These are phyloP conservation scores for Dipteronia sinensis DNA, from an alignment of 345 rosid genomes.

Conservation along the genomic window DNA sequence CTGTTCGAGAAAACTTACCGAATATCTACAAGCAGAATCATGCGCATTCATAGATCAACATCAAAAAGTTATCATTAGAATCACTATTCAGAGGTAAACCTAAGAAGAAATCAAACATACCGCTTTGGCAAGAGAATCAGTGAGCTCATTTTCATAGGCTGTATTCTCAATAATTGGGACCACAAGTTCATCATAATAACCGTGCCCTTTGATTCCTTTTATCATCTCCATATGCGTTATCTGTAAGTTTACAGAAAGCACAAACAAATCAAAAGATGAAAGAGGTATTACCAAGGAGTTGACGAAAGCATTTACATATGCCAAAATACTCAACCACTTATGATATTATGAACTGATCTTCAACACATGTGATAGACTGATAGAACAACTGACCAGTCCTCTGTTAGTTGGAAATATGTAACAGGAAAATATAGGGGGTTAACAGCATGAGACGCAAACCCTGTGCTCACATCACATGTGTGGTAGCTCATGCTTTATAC, in stretches of 20 bases:
- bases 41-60: background rate
- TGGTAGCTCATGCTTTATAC: background rate
- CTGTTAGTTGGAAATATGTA: background rate
- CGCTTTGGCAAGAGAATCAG: slow-evolving; percentile 89
- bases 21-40: background rate
- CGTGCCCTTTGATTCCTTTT: slow-evolving; percentile 97
- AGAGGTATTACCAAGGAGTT: background rate
- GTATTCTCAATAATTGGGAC: slow-evolving; percentile 97
- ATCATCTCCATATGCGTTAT: slow-evolving; percentile 99
- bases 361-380: background rate
- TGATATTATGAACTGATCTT: background rate
- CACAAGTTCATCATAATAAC: slow-evolving; percentile 90
- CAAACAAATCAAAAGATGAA: slow-evolving; percentile 12
- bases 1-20: background rate
- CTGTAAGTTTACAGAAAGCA: slow-evolving; percentile 39
- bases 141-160: slow-evolving; percentile 86
- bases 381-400: background rate
- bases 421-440: background rate
- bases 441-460: background rate
- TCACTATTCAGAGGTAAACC: slow-evolving; percentile 1
- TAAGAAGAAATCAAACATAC: slow-evolving; percentile 40
- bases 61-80: background rate
- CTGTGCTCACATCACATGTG: background rate
- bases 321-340: background rate
- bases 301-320: background rate